These are phyloP conservation scores for Suhomyces taliae DNA, from an alignment of 1,139 yeast species.

Conservation along the genomic window DNA sequence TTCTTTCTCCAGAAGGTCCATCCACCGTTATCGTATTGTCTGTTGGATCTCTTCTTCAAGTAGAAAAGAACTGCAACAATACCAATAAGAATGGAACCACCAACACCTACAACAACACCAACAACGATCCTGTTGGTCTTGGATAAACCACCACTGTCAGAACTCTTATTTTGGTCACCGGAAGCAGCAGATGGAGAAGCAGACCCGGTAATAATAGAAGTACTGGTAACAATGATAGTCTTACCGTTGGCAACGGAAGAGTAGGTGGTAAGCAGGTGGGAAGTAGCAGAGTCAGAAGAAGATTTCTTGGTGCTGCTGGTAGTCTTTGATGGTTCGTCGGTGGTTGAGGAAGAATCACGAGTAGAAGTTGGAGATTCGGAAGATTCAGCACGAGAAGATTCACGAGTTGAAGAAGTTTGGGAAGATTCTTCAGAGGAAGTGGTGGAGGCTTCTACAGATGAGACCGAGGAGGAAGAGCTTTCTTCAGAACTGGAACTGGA, in stretches of 20 bases:
- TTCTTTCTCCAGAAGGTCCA: slow-evolving; percentile 57
- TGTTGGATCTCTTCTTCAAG: slow-evolving; percentile 35
- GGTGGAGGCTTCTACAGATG: slow-evolving; percentile 11
- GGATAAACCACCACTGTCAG: slow-evolving; percentile 33
- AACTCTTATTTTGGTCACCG: slow-evolving; percentile 12
- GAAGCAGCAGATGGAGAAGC: slow-evolving; percentile 29
- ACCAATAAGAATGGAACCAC: slow-evolving; percentile 45
- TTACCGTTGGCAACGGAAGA: slow-evolving; percentile 37
- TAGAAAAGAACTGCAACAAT: slow-evolving; percentile 37
- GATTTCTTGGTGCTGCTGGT: slow-evolving; percentile 1
- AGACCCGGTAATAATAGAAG: slow-evolving; percentile 30
- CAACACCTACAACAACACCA: slow-evolving; percentile 54
- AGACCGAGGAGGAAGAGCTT: neutral
- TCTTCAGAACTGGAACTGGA: slow-evolving; percentile 1
- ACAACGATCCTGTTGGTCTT: slow-evolving; percentile 47
- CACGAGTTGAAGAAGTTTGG: neutral
- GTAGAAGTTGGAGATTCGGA: neutral
- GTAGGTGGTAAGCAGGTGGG: slow-evolving; percentile 26
- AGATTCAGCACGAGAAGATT: neutral
- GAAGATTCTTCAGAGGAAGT: slow-evolving; percentile 6
- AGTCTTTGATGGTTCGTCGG: slow-evolving; percentile 14
- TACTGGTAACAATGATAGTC: slow-evolving; percentile 41
- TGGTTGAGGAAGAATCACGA: neutral
- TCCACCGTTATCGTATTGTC: slow-evolving; percentile 32
- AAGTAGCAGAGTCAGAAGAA: slow-evolving; percentile 7